These are phyloP conservation scores for Cupressus sempervirens DNA, from an alignment of 75 land plant genomes.

Conservation along the genomic window DNA sequence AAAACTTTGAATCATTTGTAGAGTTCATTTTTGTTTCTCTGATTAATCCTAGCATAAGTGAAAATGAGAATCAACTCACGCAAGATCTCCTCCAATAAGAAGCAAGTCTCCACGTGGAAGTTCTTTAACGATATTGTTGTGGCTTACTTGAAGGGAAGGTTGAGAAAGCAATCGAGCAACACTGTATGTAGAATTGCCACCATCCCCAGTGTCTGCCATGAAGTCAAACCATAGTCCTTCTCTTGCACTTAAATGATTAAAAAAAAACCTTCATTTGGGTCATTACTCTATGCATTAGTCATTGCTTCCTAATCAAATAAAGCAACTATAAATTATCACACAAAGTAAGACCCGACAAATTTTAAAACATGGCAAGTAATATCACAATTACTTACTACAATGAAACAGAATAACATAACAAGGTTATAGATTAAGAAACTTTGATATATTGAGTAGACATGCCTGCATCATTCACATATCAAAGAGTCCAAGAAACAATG, in stretches of 20 bases:
- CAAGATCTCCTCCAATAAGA: slow-evolving; percentile 96
- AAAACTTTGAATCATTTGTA: neutral
- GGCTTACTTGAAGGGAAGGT: slow-evolving; percentile 46
- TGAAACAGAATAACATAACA: slow-evolving; percentile 7
- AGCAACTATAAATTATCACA: neutral
- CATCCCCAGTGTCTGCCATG: slow-evolving; percentile 99
- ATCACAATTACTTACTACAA: neutral
- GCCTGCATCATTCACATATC: slow-evolving; percentile 99
- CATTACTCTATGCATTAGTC: slow-evolving; percentile 52
- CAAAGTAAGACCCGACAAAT: neutral
- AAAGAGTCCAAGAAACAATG: slow-evolving; percentile 97
- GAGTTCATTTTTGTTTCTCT: neutral
- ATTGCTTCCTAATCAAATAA: slow-evolving; percentile 74
- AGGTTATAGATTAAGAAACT: neutral
- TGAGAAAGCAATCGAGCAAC: slow-evolving; percentile 94
- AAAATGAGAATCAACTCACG: slow-evolving; percentile 50
- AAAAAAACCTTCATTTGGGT: slow-evolving; percentile 56
- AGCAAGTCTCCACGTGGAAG: slow-evolving; percentile 86
- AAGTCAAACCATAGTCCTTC: slow-evolving; percentile 97
- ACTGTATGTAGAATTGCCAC: slow-evolving; percentile 92
- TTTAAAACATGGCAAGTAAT: neutral
- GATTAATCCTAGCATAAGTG: neutral
- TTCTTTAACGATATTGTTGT: slow-evolving; percentile 13
- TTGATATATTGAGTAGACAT: neutral
- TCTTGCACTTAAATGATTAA: slow-evolving; percentile 62